Conservation (phyloP, 768 basidiomycete genomes). For the Phylloporus sp. region DNA sequence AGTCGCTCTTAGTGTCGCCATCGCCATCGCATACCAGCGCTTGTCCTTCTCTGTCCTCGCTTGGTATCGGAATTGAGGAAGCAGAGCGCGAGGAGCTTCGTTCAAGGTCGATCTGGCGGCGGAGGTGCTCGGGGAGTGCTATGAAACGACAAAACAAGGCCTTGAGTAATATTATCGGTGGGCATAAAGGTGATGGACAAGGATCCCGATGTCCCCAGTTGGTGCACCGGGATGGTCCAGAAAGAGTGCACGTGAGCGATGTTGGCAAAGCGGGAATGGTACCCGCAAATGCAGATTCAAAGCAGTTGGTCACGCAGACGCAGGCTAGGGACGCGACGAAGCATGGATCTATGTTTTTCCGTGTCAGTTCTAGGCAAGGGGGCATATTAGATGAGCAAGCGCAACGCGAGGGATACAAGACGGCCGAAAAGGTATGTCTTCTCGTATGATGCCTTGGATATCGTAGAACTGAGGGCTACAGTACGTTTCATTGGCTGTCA, state of each 20-base stretch:
- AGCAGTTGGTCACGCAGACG: neutral
- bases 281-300: neutral
- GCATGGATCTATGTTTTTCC: slow-evolving; percentile 22
- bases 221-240: neutral
- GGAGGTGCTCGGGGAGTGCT: slow-evolving; percentile 9
- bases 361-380: slow-evolving; percentile 21
- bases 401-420: slow-evolving; percentile 22
- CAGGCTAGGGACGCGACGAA: slow-evolving; percentile 28
- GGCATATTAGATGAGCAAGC: slow-evolving; percentile 1
- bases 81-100: slow-evolving; percentile 20
- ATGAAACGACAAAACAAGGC: slow-evolving; percentile 9
- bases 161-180: neutral
- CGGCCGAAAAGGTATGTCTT: slow-evolving; percentile 25
- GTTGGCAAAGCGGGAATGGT: neutral
- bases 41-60: slow-evolving; percentile 15
- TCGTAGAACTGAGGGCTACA: neutral
- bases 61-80: slow-evolving; percentile 24
- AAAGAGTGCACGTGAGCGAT: neutral
- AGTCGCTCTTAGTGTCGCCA: slow-evolving; percentile 10
- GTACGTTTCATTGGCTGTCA: slow-evolving; percentile 28
- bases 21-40: slow-evolving; percentile 17
- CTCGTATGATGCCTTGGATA: neutral
- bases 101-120: slow-evolving; percentile 18
- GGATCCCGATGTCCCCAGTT: neutral
- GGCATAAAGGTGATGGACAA: neutral